A percentile compares a stretch with the other conserved stretches of the same genome.
Conservation (phyloP, 2,329 filamentous ascomycete species). For the Apiospora saccharicola region DNA sequence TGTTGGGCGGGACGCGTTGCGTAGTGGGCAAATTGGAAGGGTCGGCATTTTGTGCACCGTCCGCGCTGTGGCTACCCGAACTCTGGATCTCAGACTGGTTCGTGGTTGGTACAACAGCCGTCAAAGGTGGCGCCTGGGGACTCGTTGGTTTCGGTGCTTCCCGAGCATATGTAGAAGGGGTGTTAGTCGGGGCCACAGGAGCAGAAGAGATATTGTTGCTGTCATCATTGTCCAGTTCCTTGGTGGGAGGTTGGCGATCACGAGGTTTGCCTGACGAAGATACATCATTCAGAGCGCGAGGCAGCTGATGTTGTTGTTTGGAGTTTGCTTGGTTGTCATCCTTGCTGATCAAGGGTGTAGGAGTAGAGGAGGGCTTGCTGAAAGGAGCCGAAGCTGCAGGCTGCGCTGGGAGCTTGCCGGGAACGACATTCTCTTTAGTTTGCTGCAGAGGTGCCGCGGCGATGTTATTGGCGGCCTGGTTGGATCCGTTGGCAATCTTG, state of each 20-base stretch:
- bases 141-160: conserved; percentile 16
- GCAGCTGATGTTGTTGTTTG: conserved; percentile 30
- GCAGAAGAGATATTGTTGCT: not conserved
- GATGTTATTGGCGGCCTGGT: conserved; percentile 4
- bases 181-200: not conserved
- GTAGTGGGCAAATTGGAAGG: conserved; percentile 28
- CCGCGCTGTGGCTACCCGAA: conserved; percentile 42
- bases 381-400: not conserved
- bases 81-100: conserved; percentile 35
- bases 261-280: conserved; percentile 27
- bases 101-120: conserved; percentile 33
- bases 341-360: conserved; percentile 31
- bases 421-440: conserved; percentile 28
- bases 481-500: conserved; percentile 27
- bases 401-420: conserved; percentile 24
- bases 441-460: not conserved
- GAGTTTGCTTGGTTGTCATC: conserved; percentile 37
- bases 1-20: conserved; percentile 12
- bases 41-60: conserved; percentile 30
- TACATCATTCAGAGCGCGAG: conserved; percentile 21
- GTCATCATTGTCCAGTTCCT: conserved; percentile 17
- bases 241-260: conserved; percentile 28
- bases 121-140: conserved; percentile 29
- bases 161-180: conserved; percentile 16
- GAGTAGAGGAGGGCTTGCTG: conserved; percentile 15